Conservation (phyloP, 768 basidiomycete species). For the Hysterangium stoloniferum region DNA sequence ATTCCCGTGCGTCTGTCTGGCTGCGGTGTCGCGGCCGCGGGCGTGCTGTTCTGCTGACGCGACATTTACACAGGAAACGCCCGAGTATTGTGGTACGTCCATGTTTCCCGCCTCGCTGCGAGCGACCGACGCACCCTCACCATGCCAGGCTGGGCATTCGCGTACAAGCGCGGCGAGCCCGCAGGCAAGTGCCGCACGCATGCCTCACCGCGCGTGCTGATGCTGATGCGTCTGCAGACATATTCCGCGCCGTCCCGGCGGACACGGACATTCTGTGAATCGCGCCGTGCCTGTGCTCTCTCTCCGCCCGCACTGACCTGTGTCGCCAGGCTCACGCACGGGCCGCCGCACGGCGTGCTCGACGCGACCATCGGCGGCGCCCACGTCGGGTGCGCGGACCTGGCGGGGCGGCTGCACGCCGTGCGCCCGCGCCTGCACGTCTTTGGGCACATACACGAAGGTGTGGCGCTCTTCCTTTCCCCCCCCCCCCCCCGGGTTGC, state of each 20-base stretch:
- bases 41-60: too few relatives aligned
- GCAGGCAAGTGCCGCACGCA: slow-evolving; percentile 1
- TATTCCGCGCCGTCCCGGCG: not conserved
- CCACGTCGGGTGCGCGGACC: slow-evolving; percentile 8
- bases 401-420: slow-evolving; percentile 1
- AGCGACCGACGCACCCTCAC: too few relatives aligned
- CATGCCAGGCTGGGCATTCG: slow-evolving; percentile 1
- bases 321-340: slow-evolving; percentile 4
- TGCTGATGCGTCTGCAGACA: not conserved
- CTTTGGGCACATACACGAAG: slow-evolving; percentile 12
- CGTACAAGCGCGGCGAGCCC: slow-evolving; percentile 1
- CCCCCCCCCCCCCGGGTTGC: too few relatives aligned
- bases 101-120: too few relatives aligned
- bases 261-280: slow-evolving; percentile 5
- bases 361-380: slow-evolving; percentile 1
- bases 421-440: slow-evolving; percentile 7
- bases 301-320: not conserved
- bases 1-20: slow-evolving; percentile 4
- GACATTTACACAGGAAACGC: too few relatives aligned
- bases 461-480: not conserved
- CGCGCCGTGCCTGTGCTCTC: not conserved
- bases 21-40: not conserved
- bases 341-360: slow-evolving; percentile 1
- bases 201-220: too few relatives aligned
- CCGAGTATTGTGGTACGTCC: too few relatives aligned